A percentile compares a stretch with the other conserved stretches of the same genome.
Conservation (phyloP, 2,329 filamentous ascomycete species). For the Beauveria bassiana region DNA sequence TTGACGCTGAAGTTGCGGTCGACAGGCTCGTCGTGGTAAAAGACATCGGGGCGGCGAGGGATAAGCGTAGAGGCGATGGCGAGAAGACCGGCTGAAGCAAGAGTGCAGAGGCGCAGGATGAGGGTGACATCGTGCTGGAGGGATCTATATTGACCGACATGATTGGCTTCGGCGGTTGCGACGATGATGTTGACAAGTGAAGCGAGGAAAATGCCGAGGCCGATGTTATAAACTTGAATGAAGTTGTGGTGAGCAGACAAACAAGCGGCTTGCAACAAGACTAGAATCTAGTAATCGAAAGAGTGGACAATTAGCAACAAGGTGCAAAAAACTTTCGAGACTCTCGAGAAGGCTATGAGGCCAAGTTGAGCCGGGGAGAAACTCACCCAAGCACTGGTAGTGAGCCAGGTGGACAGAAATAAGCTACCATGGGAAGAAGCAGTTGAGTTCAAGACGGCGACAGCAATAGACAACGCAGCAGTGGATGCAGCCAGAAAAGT, state of each 20-base stretch:
- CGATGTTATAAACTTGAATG: slow-evolving; percentile 46
- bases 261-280: slow-evolving; percentile 43
- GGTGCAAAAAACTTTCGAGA: neutral
- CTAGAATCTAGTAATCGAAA: slow-evolving; percentile 31
- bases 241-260: slow-evolving; percentile 42
- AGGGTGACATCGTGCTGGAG: slow-evolving; percentile 33
- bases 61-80: slow-evolving; percentile 44
- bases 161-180: slow-evolving; percentile 37
- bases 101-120: slow-evolving; percentile 37
- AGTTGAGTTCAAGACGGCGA: slow-evolving; percentile 45
- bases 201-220: slow-evolving; percentile 43
- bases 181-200: slow-evolving; percentile 35
- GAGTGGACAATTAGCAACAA: neutral
- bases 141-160: slow-evolving; percentile 24
- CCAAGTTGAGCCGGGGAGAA: neutral
- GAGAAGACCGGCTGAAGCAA: slow-evolving; percentile 37
- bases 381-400: slow-evolving; percentile 56
- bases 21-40: slow-evolving; percentile 48
- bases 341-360: neutral
- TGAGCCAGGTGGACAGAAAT: slow-evolving; percentile 52
- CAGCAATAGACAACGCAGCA: slow-evolving; percentile 45
- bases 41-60: slow-evolving; percentile 62
- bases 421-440: slow-evolving; percentile 27
- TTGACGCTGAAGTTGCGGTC: slow-evolving; percentile 57
- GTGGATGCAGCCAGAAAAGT: slow-evolving; percentile 47